These are phyloP conservation scores for Arachnopeziza araneosa DNA, from an alignment of 2,329 filamentous ascomycete species.

Conservation along the genomic window DNA sequence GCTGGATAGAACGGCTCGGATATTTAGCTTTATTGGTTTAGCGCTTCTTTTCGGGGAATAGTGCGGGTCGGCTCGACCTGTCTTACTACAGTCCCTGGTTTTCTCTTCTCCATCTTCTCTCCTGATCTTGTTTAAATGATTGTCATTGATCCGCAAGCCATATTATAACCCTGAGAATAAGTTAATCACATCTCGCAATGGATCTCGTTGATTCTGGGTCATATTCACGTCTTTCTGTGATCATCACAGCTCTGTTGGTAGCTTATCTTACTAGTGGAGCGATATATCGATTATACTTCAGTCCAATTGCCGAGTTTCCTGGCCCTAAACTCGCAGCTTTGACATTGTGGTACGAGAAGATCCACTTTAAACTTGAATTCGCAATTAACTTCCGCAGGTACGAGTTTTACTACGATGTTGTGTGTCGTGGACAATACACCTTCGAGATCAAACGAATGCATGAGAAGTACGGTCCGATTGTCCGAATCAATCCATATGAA, in stretches of 20 bases:
- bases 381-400: slow-evolving; percentile 3
- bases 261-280: not conserved
- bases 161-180: too few species aligned
- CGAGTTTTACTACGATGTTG: slow-evolving; percentile 34
- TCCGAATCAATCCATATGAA: slow-evolving; percentile 19
- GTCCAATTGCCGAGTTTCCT: slow-evolving; percentile 10
- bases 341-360: slow-evolving; percentile 9
- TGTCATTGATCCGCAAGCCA: too few species aligned
- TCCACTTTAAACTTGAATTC: not conserved
- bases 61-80: too few species aligned
- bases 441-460: slow-evolving; percentile 40
- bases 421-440: slow-evolving; percentile 23
- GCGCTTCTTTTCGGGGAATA: too few species aligned
- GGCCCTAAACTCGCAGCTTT: slow-evolving; percentile 28
- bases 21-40: too few species aligned
- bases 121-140: too few species aligned
- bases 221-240: not conserved
- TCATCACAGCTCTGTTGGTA: not conserved
- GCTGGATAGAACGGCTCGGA: too few species aligned
- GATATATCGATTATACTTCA: slow-evolving; percentile 9
- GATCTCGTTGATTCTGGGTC: not conserved
- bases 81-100: too few species aligned
- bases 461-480: slow-evolving; percentile 34
- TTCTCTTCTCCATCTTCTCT: too few species aligned
- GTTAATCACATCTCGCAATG: not conserved